A percentile compares a stretch with the other conserved stretches of the same genome.
Conservation (phyloP, 2,329 filamentous ascomycete genomes). For the Coniochaeta prunicola region DNA sequence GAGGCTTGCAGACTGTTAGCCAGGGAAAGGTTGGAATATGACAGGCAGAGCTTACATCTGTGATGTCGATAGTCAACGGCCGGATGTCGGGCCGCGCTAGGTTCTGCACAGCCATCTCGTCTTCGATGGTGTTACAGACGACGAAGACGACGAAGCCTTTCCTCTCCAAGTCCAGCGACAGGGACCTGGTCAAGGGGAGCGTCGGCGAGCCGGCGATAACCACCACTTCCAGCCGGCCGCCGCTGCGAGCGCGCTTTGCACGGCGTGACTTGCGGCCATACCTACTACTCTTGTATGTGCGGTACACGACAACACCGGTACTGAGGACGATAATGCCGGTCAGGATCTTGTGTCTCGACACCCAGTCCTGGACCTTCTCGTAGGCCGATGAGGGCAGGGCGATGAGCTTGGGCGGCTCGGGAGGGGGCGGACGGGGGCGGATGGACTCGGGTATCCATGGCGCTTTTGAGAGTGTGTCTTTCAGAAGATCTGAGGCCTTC, state of each 20-base stretch:
- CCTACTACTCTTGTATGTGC: conserved; percentile 40
- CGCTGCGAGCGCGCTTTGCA: conserved; percentile 72
- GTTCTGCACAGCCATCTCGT: conserved; percentile 70
- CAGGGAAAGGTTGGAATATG: background rate
- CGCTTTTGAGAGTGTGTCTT: conserved; percentile 59
- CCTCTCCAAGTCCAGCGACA: conserved; percentile 81
- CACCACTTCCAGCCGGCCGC: conserved; percentile 77
- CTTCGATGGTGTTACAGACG: conserved; percentile 76
- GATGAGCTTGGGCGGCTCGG: conserved; percentile 26
- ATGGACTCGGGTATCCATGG: conserved; percentile 68
- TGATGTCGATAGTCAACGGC: conserved; percentile 75
- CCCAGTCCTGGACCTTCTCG: conserved; percentile 62
- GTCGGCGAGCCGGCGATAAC: conserved; percentile 85
- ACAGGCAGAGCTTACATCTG: conserved; percentile 46
- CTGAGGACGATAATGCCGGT: conserved; percentile 65
- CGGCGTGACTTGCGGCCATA: conserved; percentile 62
- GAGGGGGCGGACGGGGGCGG: conserved; percentile 48
- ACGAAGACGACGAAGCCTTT: conserved; percentile 92
- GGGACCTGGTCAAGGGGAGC: conserved; percentile 73
- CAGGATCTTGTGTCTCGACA: conserved; percentile 63
- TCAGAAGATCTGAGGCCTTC: conserved; percentile 60
- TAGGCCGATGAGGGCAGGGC: conserved; percentile 22
- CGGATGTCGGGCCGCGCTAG: conserved; percentile 76
- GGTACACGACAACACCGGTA: conserved; percentile 56
- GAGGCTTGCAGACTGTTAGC: conserved; percentile 41